Evolutionary conservation across 73 alveolate species (phyloP).

Genomic region (Paramecium primaurelia): DNA sequence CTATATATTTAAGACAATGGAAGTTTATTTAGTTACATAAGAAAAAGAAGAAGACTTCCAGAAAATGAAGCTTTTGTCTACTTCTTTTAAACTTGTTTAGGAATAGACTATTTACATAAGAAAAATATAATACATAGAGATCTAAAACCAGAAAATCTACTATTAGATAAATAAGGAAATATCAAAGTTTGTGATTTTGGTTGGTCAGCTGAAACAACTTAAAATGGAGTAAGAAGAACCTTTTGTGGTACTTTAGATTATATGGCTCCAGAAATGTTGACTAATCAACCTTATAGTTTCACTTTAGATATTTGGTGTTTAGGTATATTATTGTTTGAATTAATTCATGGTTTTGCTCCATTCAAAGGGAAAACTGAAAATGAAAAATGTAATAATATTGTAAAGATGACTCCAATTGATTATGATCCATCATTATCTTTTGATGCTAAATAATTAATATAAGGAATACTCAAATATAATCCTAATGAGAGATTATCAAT

Average conservation of each 20-base stretch:
- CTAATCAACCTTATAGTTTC: conserved; percentile 74
- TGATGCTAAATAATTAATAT: conserved; percentile 78
- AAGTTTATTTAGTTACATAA: conserved; percentile 49
- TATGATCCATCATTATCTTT: conserved; percentile 69
- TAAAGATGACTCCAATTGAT: conserved; percentile 62
- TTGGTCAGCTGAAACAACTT: conserved; percentile 72
- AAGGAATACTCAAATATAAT: conserved; percentile 68
- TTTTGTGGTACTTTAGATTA: conserved; percentile 82
- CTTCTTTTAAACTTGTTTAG: conserved; percentile 65
- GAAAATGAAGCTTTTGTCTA: conserved; percentile 67
- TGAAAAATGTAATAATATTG: conserved; percentile 65
- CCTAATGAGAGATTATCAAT: conserved; percentile 84
- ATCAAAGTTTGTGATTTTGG: conserved; percentile 93
- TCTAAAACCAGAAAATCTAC: conserved; percentile 82
- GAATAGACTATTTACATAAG: conserved; percentile 63
- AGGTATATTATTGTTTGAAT: conserved; percentile 88
- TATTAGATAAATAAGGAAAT: conserved; percentile 72
- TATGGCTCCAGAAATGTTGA: conserved; percentile 91
- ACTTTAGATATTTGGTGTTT: conserved; percentile 90
- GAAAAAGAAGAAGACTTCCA: conserved; percentile 54
- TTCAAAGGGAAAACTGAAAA: conserved; percentile 56
- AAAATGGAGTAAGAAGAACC: conserved; percentile 67
- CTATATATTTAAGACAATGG: conserved; percentile 59
- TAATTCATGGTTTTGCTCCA: conserved; percentile 90
- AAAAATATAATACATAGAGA: conserved; percentile 66